Conservation (phyloP, 2,329 filamentous ascomycete genomes). For the Aspergillus felis region DNA sequence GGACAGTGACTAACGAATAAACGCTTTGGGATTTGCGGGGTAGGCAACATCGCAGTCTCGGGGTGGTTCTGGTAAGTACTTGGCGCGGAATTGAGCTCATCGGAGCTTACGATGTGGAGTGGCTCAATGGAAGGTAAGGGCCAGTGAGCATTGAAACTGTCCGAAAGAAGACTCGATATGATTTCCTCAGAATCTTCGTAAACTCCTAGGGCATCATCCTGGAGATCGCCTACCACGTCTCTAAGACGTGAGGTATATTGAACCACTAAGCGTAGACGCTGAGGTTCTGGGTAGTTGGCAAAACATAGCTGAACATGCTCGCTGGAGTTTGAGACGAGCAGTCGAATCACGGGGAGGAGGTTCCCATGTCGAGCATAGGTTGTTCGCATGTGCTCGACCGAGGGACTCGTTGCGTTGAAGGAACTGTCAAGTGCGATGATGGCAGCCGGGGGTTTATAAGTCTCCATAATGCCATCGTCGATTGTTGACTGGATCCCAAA, state of each 20-base stretch:
- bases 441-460: constrained; percentile 33
- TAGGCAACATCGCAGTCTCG: not conserved
- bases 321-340: constrained; percentile 44
- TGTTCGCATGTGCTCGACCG: constrained; percentile 37
- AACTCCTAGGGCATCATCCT: constrained; percentile 39
- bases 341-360: constrained; percentile 42
- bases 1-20: constrained; percentile 23
- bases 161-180: constrained; percentile 28
- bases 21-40: constrained; percentile 24
- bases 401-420: constrained; percentile 37
- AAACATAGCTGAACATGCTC: constrained; percentile 46
- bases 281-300: constrained; percentile 31
- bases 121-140: constrained; percentile 35
- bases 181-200: constrained; percentile 40
- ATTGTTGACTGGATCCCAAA: constrained; percentile 33
- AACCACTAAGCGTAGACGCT: constrained; percentile 32
- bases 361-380: constrained; percentile 31
- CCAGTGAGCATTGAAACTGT: constrained; percentile 37
- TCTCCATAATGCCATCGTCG: constrained; percentile 27
- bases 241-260: constrained; percentile 31
- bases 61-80: constrained; percentile 6
- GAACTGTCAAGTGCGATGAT: constrained; percentile 44
- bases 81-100: constrained; percentile 19
- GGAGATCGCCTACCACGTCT: constrained; percentile 38
- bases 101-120: constrained; percentile 30